These are phyloP conservation scores for Bryoerythrophyllum caledonicum DNA, from an alignment of 225 moss, liverwort and hornwort species.

Conservation along the genomic window DNA sequence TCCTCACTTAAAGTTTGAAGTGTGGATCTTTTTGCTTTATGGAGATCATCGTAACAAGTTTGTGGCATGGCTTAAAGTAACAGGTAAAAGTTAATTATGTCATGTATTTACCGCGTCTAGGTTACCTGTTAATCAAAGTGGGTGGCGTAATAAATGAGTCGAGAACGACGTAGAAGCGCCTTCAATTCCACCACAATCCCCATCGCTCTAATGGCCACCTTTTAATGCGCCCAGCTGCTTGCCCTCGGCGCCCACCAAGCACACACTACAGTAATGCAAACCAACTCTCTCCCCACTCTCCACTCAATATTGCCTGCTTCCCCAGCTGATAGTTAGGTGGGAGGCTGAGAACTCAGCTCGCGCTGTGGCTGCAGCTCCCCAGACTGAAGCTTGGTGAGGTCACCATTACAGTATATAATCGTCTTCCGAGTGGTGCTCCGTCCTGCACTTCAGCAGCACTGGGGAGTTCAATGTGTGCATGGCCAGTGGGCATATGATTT, in stretches of 20 bases:
- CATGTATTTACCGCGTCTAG: too few species aligned
- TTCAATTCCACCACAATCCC: slow-evolving; percentile 6
- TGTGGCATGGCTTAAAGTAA: too few species aligned
- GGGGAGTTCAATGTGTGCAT: background rate
- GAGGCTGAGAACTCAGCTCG: slow-evolving; percentile 1
- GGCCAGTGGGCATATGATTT: background rate
- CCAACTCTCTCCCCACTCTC: background rate
- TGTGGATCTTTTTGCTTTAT: too few species aligned
- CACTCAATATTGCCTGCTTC: background rate
- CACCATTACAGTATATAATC: background rate
- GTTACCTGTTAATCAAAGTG: slow-evolving; percentile 1
- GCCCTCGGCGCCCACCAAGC: background rate
- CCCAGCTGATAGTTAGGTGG: background rate
- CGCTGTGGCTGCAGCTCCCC: slow-evolving; percentile 11
- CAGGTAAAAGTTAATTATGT: too few species aligned
- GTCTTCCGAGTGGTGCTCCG: background rate
- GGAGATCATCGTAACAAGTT: too few species aligned
- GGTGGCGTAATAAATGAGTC: slow-evolving; percentile 21
- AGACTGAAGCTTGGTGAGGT: slow-evolving; percentile 11
- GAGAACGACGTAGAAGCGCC: background rate
- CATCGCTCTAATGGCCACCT: background rate
- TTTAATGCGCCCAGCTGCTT: slow-evolving; percentile 11
- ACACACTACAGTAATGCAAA: background rate
- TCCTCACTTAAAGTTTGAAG: too few species aligned
- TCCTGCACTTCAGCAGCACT: background rate